A percentile compares a stretch with the other conserved stretches of the same genome.
phyloP scores from a whole-genome alignment of 768 basidiomycete genomes.

The Hydnum rufescens region DNA sequence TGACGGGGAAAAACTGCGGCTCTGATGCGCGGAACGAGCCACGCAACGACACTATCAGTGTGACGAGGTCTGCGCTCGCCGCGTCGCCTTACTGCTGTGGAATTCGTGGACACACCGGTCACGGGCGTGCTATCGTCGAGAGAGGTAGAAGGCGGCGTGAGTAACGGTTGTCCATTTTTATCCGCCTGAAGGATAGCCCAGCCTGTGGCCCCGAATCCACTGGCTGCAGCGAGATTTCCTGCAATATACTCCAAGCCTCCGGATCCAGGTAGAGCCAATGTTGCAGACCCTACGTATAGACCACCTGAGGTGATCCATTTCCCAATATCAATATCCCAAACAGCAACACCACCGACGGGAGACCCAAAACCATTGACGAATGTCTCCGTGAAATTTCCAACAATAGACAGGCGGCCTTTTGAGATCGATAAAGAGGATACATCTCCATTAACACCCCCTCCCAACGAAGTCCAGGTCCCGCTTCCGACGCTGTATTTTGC shows the following conservation, averaged over 20 bases:
- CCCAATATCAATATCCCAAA: constrained; percentile 40
- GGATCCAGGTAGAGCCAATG: constrained; percentile 43
- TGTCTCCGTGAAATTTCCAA: constrained; percentile 51
- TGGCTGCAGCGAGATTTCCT: constrained; percentile 37
- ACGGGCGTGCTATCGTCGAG: constrained; percentile 26
- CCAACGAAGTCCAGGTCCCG: constrained; percentile 47
- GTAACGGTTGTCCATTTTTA: constrained; percentile 28
- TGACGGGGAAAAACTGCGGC: constrained; percentile 29
- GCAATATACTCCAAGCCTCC: constrained; percentile 42
- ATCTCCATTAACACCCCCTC: constrained; percentile 53
- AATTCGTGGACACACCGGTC: constrained; percentile 15
- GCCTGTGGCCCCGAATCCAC: constrained; percentile 54
- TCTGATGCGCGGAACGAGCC: background rate
- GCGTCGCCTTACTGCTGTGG: background rate
- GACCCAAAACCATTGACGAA: constrained; percentile 19
- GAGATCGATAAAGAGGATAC: constrained; percentile 42
- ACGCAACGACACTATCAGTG: background rate
- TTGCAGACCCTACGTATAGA: constrained; percentile 49
- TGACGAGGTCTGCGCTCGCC: constrained; percentile 14
- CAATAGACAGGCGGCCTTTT: constrained; percentile 34
- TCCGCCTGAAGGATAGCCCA: constrained; percentile 62
- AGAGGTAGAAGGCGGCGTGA: constrained; percentile 41
- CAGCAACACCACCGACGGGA: constrained; percentile 42
- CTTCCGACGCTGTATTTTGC: constrained; percentile 50
- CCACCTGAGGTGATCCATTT: constrained; percentile 61